Evolutionary conservation across 257 asterid genomes (phyloP).

Genomic region (Buddleja alternifolia): DNA sequence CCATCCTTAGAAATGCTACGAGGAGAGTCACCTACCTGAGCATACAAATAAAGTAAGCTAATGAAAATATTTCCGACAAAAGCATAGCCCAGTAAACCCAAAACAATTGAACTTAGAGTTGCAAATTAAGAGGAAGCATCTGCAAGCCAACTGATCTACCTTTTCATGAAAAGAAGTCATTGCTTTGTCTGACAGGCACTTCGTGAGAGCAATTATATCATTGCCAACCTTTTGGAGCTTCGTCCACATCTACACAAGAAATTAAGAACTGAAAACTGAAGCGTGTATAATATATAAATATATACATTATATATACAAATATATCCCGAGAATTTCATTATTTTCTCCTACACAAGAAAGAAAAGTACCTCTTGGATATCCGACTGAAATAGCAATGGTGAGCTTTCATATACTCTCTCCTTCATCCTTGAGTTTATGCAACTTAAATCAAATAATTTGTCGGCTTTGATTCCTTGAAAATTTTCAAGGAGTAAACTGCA

Average conservation of each 20-base stretch:
- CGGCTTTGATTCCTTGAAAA: conserved; percentile 50
- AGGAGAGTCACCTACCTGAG: too few species aligned
- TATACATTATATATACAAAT: too few species aligned
- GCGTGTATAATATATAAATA: too few species aligned
- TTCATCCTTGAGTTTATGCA: conserved; percentile 52
- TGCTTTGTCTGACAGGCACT: conserved; percentile 65
- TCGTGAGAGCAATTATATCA: conserved; percentile 62
- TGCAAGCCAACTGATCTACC: conserved; percentile 48
- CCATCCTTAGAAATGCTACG: too few species aligned
- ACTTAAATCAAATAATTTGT: conserved; percentile 46
- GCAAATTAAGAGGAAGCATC: conserved; percentile 13
- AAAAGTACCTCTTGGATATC: conserved; percentile 60
- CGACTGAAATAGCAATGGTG: conserved; percentile 48
- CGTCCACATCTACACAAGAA: conserved; percentile 62
- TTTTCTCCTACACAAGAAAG: too few species aligned
- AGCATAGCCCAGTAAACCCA: too few species aligned
- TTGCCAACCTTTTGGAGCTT: conserved; percentile 69
- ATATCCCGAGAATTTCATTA: too few species aligned
- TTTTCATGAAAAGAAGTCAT: conserved; percentile 53
- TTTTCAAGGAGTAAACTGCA: conserved; percentile 62
- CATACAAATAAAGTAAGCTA: too few species aligned
- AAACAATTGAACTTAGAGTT: too few species aligned
- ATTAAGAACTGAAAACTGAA: conserved; percentile 18
- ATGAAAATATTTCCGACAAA: too few species aligned
- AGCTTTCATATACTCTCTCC: conserved; percentile 53